phyloP scores from a whole-genome alignment of 805 yeast species.

The Wickerhamiella domercqiae region DNA sequence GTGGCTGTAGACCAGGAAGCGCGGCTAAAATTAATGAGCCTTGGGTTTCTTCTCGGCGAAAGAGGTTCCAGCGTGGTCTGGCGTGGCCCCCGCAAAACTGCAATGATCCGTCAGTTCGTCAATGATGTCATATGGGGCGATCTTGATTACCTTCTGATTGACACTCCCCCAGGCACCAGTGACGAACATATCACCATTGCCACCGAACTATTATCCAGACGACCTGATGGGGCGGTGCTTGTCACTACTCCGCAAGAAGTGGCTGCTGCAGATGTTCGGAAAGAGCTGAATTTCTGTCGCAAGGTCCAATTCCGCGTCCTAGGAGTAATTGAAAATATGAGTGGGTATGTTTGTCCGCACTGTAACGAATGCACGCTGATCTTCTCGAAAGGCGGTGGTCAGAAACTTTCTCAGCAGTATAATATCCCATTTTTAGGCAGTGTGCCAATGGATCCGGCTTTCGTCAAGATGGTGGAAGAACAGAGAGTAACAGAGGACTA shows the following conservation, averaged over 20 bases:
- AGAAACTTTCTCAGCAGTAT: slow-evolving; percentile 44
- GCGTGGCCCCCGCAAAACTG: slow-evolving; percentile 98
- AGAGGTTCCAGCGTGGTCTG: slow-evolving; percentile 88
- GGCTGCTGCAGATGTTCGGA: slow-evolving; percentile 84
- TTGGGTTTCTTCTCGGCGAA: slow-evolving; percentile 74
- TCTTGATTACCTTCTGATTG: slow-evolving; percentile 63
- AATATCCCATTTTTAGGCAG: slow-evolving; percentile 61
- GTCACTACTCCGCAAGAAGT: slow-evolving; percentile 95
- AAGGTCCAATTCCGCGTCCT: slow-evolving; percentile 67
- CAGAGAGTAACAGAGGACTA: slow-evolving; percentile 28
- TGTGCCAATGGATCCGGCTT: slow-evolving; percentile 85
- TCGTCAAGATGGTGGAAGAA: slow-evolving; percentile 74
- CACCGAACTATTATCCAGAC: slow-evolving; percentile 51
- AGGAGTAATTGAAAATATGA: slow-evolving; percentile 92
- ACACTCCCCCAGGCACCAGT: slow-evolving; percentile 97
- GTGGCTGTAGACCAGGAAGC: slow-evolving; percentile 37
- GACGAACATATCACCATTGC: slow-evolving; percentile 97
- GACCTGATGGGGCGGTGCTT: slow-evolving; percentile 79
- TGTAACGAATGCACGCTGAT: slow-evolving; percentile 80
- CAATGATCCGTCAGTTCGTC: slow-evolving; percentile 89
- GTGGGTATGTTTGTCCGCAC: slow-evolving; percentile 89
- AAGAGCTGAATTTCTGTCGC: slow-evolving; percentile 81
- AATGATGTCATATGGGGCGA: slow-evolving; percentile 85
- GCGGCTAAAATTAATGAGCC: slow-evolving; percentile 57
- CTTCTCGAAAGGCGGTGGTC: slow-evolving; percentile 89